phyloP scores from a whole-genome alignment of 257 asterid genomes.

The Primulina huaijiensis region DNA sequence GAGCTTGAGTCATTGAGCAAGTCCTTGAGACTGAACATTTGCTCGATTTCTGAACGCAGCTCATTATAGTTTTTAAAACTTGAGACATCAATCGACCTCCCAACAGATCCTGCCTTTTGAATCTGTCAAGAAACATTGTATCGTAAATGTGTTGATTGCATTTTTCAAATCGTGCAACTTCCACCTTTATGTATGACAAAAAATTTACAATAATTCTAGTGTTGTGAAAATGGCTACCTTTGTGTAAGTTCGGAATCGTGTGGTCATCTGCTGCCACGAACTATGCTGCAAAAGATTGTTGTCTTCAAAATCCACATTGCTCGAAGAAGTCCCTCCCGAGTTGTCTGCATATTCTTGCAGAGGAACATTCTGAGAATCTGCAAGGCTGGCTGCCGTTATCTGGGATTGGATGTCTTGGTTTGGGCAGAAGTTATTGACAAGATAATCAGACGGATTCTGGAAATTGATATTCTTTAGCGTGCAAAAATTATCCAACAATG shows the following conservation, averaged over 20 bases:
- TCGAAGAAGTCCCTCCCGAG: slow-evolving; percentile 88
- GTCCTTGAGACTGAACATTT: slow-evolving; percentile 85
- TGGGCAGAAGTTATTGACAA: slow-evolving; percentile 57
- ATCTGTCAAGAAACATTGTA: slow-evolving; percentile 38
- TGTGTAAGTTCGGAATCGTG: slow-evolving; percentile 80
- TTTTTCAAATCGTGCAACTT: too few species aligned
- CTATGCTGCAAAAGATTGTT: slow-evolving; percentile 52
- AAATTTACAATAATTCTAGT: too few species aligned
- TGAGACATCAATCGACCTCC: slow-evolving; percentile 86
- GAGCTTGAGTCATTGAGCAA: slow-evolving; percentile 73
- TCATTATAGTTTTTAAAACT: slow-evolving; percentile 67
- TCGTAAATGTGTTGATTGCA: too few species aligned
- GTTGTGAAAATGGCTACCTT: slow-evolving; percentile 43
- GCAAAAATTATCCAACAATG: slow-evolving; percentile 59
- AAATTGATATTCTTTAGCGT: slow-evolving; percentile 50
- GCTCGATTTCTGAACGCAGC: slow-evolving; percentile 68
- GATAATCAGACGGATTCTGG: slow-evolving; percentile 59
- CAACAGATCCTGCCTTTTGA: slow-evolving; percentile 89
- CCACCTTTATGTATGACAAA: too few species aligned
- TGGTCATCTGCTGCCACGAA: slow-evolving; percentile 69
- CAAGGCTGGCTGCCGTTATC: slow-evolving; percentile 76
- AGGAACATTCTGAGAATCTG: slow-evolving; percentile 66
- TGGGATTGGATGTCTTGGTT: slow-evolving; percentile 87
- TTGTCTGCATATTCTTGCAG: slow-evolving; percentile 75
- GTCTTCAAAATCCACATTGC: slow-evolving; percentile 77